phyloP scores from a whole-genome alignment of 139 green algal species.

The Pedinophyceae sp. region DNA sequence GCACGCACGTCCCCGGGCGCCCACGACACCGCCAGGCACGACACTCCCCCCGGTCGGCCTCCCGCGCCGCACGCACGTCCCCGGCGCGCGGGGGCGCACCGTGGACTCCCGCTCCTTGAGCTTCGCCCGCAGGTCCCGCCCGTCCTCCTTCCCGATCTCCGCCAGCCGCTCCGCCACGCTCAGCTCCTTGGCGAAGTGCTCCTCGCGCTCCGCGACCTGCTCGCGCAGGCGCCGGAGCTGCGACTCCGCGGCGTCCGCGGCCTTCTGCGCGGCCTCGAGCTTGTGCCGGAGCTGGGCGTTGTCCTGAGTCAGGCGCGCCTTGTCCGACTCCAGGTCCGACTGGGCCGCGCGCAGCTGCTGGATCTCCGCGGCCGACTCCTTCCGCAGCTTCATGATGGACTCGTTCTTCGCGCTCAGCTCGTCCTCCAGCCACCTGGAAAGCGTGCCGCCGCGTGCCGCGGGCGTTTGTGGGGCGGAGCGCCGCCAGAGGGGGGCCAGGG shows the following conservation, averaged over 20 bases:
- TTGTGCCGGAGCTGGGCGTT: background rate
- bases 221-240: background rate
- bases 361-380: background rate
- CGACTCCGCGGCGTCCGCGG: background rate
- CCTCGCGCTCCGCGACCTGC: background rate
- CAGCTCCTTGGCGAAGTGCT: background rate
- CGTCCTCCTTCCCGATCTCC: background rate
- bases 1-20: background rate
- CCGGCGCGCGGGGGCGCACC: no score
- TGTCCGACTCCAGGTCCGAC: background rate
- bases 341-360: background rate
- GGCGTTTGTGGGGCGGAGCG: no score
- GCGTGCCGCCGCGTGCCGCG: no score
- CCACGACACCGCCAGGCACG: no score
- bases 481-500: no score
- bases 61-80: background rate
- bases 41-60: no score
- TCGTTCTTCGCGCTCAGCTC: background rate
- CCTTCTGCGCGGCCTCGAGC: background rate
- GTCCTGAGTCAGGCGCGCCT: background rate
- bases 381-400: no score
- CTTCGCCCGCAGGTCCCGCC: background rate
- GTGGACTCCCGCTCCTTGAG: background rate
- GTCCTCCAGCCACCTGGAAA: background rate
- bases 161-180: background rate